These are phyloP conservation scores for Vitis amurensis DNA, from an alignment of 164 flowering plant species.

Conservation along the genomic window DNA sequence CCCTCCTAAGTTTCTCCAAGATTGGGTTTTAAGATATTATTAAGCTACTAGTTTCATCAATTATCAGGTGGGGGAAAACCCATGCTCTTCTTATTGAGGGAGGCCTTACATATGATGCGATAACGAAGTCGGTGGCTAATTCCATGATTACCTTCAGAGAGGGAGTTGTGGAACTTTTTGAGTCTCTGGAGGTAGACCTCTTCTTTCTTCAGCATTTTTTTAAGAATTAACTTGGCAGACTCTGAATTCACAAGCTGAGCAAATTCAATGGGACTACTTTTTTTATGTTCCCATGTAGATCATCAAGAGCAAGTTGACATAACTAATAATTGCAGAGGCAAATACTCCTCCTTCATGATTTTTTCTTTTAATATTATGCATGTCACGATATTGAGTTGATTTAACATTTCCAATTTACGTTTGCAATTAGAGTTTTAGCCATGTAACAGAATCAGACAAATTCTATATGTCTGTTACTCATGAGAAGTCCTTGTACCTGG, in stretches of 20 bases:
- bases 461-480: too few species aligned
- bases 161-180: conserved; percentile 83
- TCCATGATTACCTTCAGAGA: conserved; percentile 82
- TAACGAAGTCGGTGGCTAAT: conserved; percentile 68
- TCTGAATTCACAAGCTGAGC: too few species aligned
- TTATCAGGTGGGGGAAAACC: conserved; percentile 85
- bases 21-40: neutral
- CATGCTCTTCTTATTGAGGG: conserved; percentile 91
- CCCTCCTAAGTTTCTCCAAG: neutral
- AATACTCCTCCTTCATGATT: too few species aligned
- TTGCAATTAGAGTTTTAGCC: too few species aligned
- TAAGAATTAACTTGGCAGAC: too few species aligned
- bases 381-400: neutral
- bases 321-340: too few species aligned
- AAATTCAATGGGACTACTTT: too few species aligned
- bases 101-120: conserved; percentile 78
- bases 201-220: neutral
- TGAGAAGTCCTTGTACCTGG: too few species aligned
- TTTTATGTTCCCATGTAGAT: too few species aligned
- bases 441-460: too few species aligned
- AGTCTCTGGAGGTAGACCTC: conserved; percentile 69
- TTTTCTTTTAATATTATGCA: neutral
- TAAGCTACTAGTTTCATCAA: too few species aligned
- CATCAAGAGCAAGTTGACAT: too few species aligned
- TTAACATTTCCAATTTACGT: neutral